Evolutionary conservation across 1,139 yeast species (phyloP).

Genomic region (Wickerhamiella infanticola): DNA sequence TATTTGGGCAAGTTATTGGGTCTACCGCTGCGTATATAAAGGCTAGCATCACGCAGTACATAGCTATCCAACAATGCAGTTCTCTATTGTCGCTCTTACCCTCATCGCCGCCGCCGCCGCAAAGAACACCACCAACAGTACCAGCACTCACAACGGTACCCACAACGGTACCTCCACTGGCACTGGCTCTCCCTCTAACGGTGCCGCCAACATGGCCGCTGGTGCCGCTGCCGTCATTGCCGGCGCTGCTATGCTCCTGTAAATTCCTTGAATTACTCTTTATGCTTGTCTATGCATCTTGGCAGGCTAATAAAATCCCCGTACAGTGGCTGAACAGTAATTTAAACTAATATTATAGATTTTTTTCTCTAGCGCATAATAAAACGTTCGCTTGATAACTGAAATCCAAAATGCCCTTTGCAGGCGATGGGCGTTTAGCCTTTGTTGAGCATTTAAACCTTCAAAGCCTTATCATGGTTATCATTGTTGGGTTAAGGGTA

Average conservation of each 20-base stretch:
- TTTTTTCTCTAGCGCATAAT: too few species aligned
- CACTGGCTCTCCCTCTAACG: slow-evolving; percentile 6
- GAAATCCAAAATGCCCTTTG: too few species aligned
- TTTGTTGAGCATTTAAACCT: too few species aligned
- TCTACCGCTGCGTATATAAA: slow-evolving; percentile 7
- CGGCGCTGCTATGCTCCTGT: slow-evolving; percentile 4
- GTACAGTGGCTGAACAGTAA: too few species aligned
- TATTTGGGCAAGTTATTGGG: background rate
- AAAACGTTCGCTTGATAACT: too few species aligned
- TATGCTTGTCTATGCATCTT: too few species aligned
- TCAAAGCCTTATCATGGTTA: too few species aligned
- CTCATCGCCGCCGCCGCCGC: slow-evolving; percentile 8
- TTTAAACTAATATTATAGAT: too few species aligned
- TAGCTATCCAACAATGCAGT: slow-evolving; percentile 9
- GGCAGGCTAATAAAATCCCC: too few species aligned
- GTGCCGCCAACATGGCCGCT: slow-evolving; percentile 2
- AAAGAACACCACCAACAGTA: slow-evolving; percentile 1
- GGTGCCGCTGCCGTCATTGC: slow-evolving; percentile 3
- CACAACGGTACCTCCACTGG: slow-evolving; percentile 5
- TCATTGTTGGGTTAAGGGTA: too few species aligned
- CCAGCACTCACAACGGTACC: slow-evolving; percentile 5
- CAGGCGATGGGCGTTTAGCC: too few species aligned
- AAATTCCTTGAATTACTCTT: background rate
- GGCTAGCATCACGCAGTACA: background rate
- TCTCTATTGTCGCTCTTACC: slow-evolving; percentile 11